These are phyloP conservation scores for Boletus albobrunnescens DNA, from an alignment of 1,284 basidiomycete genomes.

Conservation along the genomic window DNA sequence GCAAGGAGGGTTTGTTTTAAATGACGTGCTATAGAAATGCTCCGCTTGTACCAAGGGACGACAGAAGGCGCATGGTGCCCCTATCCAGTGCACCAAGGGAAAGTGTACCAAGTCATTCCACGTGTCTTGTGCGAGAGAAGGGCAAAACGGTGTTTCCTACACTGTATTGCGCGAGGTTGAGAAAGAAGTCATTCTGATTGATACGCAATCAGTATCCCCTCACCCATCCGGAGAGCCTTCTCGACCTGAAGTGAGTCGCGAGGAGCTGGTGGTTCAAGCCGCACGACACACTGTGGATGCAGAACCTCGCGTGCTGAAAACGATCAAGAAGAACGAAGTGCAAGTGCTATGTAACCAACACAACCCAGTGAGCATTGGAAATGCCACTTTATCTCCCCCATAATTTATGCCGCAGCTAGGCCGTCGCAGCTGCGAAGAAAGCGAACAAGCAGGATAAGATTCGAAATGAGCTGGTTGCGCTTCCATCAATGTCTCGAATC, in stretches of 20 bases:
- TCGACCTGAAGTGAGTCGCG: background rate
- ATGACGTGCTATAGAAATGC: conserved; percentile 67
- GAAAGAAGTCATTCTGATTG: conserved; percentile 68
- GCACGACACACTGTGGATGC: conserved; percentile 1
- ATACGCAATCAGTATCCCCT: conserved; percentile 28
- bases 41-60: conserved; percentile 69
- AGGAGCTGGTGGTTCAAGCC: conserved; percentile 6
- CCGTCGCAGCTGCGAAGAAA: conserved; percentile 66
- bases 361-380: conserved; percentile 63
- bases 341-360: conserved; percentile 77
- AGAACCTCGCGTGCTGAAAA: conserved; percentile 50
- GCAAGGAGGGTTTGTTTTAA: conserved; percentile 6
- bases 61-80: conserved; percentile 77
- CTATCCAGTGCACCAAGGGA: conserved; percentile 91
- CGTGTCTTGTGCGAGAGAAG: conserved; percentile 80
- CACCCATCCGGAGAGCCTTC: conserved; percentile 17
- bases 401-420: conserved; percentile 38
- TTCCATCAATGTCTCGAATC: conserved; percentile 68
- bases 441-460: conserved; percentile 65
- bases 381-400: background rate
- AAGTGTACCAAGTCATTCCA: conserved; percentile 94
- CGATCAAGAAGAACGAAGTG: conserved; percentile 66
- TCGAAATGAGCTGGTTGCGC: conserved; percentile 59
- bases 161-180: conserved; percentile 64
- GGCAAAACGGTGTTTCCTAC: conserved; percentile 56